phyloP scores from a whole-genome alignment of 805 yeast genomes.

The Blastobotrys muscicola region DNA sequence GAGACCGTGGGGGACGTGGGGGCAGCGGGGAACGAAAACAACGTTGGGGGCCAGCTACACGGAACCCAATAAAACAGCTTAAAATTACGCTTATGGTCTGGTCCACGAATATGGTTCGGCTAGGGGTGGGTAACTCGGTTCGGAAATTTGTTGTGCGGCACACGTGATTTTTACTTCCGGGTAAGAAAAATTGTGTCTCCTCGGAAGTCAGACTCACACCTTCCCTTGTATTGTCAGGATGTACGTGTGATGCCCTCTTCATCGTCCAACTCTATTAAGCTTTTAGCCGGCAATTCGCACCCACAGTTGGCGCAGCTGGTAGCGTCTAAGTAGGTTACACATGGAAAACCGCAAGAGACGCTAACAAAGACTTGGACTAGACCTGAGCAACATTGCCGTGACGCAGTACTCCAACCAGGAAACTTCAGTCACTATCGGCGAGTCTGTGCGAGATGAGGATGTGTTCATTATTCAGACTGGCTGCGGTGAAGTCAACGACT shows the following conservation, averaged over 20 bases:
- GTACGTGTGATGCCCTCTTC: not conserved
- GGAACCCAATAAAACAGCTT: too few relatives aligned
- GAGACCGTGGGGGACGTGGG: too few relatives aligned
- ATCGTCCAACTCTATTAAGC: slow-evolving; percentile 42
- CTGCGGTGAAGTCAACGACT: slow-evolving; percentile 75
- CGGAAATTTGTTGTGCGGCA: too few relatives aligned
- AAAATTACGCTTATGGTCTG: too few relatives aligned
- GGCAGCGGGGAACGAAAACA: not conserved
- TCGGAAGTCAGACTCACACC: too few relatives aligned
- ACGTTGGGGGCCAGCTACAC: too few relatives aligned
- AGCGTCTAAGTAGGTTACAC: slow-evolving; percentile 34
- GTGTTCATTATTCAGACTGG: slow-evolving; percentile 82
- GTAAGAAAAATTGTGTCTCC: too few relatives aligned
- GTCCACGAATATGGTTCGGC: too few relatives aligned
- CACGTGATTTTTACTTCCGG: too few relatives aligned
- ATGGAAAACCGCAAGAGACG: slow-evolving; percentile 1
- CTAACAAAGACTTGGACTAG: slow-evolving; percentile 43
- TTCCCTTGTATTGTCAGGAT: too few relatives aligned
- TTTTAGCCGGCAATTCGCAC: slow-evolving; percentile 71
- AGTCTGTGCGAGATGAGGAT: slow-evolving; percentile 85
- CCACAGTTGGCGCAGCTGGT: slow-evolving; percentile 72
- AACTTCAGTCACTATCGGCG: slow-evolving; percentile 80
- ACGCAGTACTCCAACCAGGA: slow-evolving; percentile 82
- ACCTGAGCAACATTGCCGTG: slow-evolving; percentile 66
- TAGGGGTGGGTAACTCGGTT: too few relatives aligned